Percentiles rank a stretch among this genome's conserved stretches.
Evolutionary conservation across 345 rosid genomes (phyloP).

Genomic region (Gossypium arboreum): DNA sequence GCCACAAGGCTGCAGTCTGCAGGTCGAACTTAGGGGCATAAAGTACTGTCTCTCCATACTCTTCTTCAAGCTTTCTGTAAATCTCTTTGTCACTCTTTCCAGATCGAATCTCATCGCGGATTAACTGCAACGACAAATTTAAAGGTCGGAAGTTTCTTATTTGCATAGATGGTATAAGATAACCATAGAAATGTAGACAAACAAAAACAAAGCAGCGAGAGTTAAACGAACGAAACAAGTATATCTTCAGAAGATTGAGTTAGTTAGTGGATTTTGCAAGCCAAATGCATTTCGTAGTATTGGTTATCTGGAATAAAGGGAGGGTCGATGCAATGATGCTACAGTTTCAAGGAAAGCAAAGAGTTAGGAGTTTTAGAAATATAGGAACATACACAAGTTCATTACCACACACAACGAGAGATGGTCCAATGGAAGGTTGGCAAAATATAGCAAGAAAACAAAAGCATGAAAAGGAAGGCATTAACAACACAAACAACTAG

Average conservation of each 20-base stretch:
- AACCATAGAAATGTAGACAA: background rate
- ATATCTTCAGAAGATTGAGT: background rate
- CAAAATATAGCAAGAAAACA: background rate
- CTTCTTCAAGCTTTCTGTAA: slow-evolving; percentile 87
- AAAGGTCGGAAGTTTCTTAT: background rate
- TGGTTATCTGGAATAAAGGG: background rate
- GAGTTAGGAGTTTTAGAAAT: background rate
- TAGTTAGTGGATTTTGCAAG: background rate
- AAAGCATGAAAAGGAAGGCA: background rate
- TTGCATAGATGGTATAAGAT: background rate
- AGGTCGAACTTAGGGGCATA: slow-evolving; percentile 87
- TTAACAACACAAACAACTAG: background rate
- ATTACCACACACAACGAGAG: background rate
- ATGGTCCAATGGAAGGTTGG: background rate
- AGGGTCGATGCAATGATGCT: background rate
- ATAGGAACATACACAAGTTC: background rate
- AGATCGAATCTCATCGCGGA: slow-evolving; percentile 79
- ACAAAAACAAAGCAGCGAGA: background rate
- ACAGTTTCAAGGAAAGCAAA: background rate
- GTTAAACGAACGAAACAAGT: background rate
- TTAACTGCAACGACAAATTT: slow-evolving; percentile 50
- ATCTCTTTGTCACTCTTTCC: slow-evolving; percentile 92
- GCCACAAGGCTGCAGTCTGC: slow-evolving; percentile 92
- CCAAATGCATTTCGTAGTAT: background rate
- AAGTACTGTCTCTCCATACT: slow-evolving; percentile 92